Percentiles rank a stretch among this genome's conserved stretches.
phyloP scores from a whole-genome alignment of 2,329 filamentous ascomycete genomes.

The Sphaerulina populicola region DNA sequence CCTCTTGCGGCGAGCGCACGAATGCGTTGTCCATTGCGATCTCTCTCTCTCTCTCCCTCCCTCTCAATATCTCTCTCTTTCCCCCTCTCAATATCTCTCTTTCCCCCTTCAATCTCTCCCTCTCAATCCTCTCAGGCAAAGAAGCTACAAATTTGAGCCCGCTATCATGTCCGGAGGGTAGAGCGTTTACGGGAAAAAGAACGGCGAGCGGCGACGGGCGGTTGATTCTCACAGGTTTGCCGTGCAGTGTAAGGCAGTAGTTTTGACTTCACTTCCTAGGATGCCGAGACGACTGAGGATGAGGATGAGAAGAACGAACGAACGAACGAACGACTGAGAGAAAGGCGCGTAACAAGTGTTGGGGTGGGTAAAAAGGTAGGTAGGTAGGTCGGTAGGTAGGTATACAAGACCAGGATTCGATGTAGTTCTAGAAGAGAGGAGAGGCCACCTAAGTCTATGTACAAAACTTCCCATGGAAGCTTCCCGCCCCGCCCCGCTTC shows the following conservation, averaged over 20 bases:
- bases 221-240: no score
- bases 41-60: neutral
- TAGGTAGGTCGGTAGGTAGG: no score
- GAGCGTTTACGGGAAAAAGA: neutral
- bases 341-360: neutral
- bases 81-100: no score
- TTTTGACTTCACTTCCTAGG: no score
- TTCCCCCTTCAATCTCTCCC: no score
- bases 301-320: no score
- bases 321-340: neutral
- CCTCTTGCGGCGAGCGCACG: constrained; percentile 29
- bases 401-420: neutral
- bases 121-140: no score
- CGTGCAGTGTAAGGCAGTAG: no score
- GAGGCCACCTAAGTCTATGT: neutral
- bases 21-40: constrained; percentile 33
- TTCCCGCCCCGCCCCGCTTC: neutral
- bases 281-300: neutral
- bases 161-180: neutral
- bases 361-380: neutral
- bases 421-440: neutral
- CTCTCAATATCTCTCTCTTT: neutral
- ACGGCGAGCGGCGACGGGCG: neutral
- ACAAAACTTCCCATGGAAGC: neutral
- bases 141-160: no score